phyloP scores from a whole-genome alignment of 2,329 filamentous ascomycete species.

The Phaeosphaeria sp. region DNA sequence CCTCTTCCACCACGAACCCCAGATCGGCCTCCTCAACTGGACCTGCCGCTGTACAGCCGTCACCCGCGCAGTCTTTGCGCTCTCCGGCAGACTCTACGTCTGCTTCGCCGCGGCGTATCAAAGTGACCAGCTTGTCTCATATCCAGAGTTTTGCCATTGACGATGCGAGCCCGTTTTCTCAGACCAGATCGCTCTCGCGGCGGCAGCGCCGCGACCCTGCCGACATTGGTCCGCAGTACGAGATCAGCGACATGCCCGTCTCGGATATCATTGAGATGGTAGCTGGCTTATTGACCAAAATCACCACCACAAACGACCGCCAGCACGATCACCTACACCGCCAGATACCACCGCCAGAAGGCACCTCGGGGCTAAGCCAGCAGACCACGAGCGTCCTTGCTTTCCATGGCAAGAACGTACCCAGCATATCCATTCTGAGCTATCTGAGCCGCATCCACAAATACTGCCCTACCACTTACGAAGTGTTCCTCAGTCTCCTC shows the following conservation, averaged over 20 bases:
- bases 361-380: constrained; percentile 64
- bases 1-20: constrained; percentile 28
- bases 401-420: constrained; percentile 97
- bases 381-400: constrained; percentile 81
- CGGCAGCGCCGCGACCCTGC: constrained; percentile 54
- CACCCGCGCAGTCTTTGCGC: constrained; percentile 33
- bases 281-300: constrained; percentile 92
- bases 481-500: constrained; percentile 92
- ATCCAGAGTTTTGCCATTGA: constrained; percentile 87
- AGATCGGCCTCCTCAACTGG: constrained; percentile 22
- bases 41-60: constrained; percentile 34
- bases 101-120: constrained; percentile 67
- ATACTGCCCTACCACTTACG: constrained; percentile 97
- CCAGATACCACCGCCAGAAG: constrained; percentile 67
- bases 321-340: constrained; percentile 92
- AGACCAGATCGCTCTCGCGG: constrained; percentile 50
- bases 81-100: constrained; percentile 40
- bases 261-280: constrained; percentile 99
- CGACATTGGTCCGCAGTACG: constrained; percentile 71
- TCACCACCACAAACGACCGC: constrained; percentile 93
- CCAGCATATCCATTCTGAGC: constrained; percentile 94
- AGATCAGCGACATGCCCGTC: constrained; percentile 97
- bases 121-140: constrained; percentile 86
- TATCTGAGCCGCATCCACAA: constrained; percentile 97
- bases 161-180: constrained; percentile 68